phyloP scores from a whole-genome alignment of 352 stramenopile species.

The Phytophthora cajani region DNA sequence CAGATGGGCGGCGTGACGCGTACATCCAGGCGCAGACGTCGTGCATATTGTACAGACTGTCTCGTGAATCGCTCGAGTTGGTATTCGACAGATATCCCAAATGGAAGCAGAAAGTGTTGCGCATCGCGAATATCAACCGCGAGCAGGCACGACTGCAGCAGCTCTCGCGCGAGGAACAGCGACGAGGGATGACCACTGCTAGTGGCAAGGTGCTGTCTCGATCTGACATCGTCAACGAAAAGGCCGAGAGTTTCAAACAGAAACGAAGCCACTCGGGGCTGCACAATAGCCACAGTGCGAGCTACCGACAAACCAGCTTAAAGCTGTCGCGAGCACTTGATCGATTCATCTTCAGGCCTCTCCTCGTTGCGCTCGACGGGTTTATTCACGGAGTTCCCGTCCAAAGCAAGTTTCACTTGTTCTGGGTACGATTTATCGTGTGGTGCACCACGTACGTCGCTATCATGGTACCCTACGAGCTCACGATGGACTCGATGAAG shows the following conservation, averaged over 20 bases:
- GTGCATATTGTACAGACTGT: constrained; percentile 68
- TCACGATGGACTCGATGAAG: constrained; percentile 3
- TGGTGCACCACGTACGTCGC: not conserved
- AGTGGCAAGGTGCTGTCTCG: constrained; percentile 13
- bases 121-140: constrained; percentile 57
- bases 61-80: constrained; percentile 58
- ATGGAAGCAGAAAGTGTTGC: constrained; percentile 69
- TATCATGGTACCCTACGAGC: constrained; percentile 1
- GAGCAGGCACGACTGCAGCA: constrained; percentile 49
- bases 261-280: not conserved
- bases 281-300: not conserved
- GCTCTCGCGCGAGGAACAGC: constrained; percentile 6
- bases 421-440: not conserved
- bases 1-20: constrained; percentile 50
- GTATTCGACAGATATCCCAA: constrained; percentile 69
- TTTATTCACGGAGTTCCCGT: not conserved
- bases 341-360: not conserved
- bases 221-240: constrained; percentile 21
- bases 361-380: not conserved
- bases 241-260: constrained; percentile 16
- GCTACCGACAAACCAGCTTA: not conserved
- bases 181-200: not conserved
- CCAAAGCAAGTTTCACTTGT: not conserved
- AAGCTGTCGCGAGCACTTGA: not conserved
- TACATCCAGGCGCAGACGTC: constrained; percentile 57